Evolutionary conservation across 495 filamentous ascomycete species (phyloP).

Genomic region (Daldinia caldariorum): DNA sequence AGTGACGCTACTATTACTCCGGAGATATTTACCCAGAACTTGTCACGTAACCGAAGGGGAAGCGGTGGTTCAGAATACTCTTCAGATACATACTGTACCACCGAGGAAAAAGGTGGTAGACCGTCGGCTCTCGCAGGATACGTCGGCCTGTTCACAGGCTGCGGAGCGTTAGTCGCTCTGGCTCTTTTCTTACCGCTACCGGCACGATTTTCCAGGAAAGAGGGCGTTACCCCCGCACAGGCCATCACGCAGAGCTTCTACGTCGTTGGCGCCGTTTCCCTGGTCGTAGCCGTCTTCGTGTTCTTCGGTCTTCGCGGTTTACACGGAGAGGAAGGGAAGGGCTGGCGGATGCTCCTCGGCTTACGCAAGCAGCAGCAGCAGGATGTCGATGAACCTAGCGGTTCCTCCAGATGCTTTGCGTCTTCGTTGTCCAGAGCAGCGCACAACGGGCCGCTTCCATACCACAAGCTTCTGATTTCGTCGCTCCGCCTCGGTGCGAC

Average conservation of each 20-base stretch:
- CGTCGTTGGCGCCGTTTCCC: slow-evolving; percentile 75
- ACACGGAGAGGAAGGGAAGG: slow-evolving; percentile 80
- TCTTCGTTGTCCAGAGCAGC: slow-evolving; percentile 10
- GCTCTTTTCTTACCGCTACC: slow-evolving; percentile 86
- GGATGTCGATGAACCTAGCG: not conserved
- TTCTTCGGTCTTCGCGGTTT: slow-evolving; percentile 83
- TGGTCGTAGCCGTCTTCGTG: slow-evolving; percentile 76
- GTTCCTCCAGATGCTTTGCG: not conserved
- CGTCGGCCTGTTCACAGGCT: slow-evolving; percentile 91
- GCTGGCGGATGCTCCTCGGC: slow-evolving; percentile 65
- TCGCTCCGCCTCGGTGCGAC: slow-evolving; percentile 77
- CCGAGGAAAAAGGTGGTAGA: slow-evolving; percentile 41
- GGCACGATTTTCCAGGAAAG: slow-evolving; percentile 71
- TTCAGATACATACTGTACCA: slow-evolving; percentile 28
- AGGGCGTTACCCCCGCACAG: slow-evolving; percentile 69
- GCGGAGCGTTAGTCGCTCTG: slow-evolving; percentile 87
- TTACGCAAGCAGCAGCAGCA: slow-evolving; percentile 40
- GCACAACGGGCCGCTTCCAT: slow-evolving; percentile 49
- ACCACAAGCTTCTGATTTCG: slow-evolving; percentile 64
- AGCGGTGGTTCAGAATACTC: slow-evolving; percentile 26
- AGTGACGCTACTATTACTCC: slow-evolving; percentile 73
- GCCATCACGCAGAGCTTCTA: slow-evolving; percentile 87
- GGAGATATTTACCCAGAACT: slow-evolving; percentile 53
- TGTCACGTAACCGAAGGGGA: slow-evolving; percentile 26
- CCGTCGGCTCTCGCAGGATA: slow-evolving; percentile 80